phyloP scores from a whole-genome alignment of 1,284 basidiomycete species.

The Sutorius eximius region DNA sequence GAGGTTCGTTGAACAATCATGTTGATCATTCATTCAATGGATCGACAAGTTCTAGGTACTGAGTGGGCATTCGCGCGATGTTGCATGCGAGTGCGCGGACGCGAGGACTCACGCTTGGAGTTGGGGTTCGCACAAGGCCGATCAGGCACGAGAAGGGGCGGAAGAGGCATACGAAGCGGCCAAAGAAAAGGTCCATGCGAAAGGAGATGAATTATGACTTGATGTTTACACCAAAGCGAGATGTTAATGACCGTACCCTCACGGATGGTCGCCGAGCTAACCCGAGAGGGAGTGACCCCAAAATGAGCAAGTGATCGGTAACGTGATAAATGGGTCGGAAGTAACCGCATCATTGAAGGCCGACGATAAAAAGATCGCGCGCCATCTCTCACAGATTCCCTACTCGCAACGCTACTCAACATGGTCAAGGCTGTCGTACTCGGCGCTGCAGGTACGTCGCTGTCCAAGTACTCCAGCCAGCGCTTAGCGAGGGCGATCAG shows the following conservation, averaged over 20 bases:
- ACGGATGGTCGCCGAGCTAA: not conserved
- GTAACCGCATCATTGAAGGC: constrained; percentile 15
- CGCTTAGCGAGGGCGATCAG: constrained; percentile 38
- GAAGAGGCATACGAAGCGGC: constrained; percentile 14
- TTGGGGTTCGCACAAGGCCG: constrained; percentile 29
- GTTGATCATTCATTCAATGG: not conserved
- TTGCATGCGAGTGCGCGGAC: constrained; percentile 11
- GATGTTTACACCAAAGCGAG: not conserved
- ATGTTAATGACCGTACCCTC: not conserved
- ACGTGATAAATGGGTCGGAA: constrained; percentile 14
- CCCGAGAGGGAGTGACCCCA: not conserved
- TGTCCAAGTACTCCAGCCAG: not conserved
- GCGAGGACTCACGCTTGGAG: constrained; percentile 19
- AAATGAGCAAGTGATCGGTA: not conserved
- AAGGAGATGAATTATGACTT: constrained; percentile 20
- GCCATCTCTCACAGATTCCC: constrained; percentile 27
- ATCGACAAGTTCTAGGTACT: constrained; percentile 33
- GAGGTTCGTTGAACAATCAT: constrained; percentile 24
- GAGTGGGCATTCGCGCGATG: constrained; percentile 25
- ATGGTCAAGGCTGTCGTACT: constrained; percentile 95
- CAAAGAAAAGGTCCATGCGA: constrained; percentile 16
- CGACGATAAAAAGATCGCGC: constrained; percentile 21
- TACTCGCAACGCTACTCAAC: constrained; percentile 8
- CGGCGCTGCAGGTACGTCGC: constrained; percentile 76
- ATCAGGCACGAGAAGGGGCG: constrained; percentile 31